phyloP scores from a whole-genome alignment of 1,139 yeast genomes.

The Saccharomycopsis crataegensis region DNA sequence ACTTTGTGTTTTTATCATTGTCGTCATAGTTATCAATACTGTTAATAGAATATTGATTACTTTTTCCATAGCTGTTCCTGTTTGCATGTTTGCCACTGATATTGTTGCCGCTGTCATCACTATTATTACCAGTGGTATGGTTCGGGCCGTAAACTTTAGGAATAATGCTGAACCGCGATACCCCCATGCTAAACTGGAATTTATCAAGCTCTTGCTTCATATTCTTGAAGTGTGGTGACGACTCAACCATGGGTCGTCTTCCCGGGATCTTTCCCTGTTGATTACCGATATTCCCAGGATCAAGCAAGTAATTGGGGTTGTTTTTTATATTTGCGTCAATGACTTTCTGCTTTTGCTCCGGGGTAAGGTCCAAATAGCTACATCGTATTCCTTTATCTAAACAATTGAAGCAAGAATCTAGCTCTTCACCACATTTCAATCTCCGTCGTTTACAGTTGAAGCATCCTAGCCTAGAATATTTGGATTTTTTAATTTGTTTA shows the following conservation, averaged over 20 bases:
- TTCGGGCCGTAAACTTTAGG: neutral
- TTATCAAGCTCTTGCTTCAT: neutral
- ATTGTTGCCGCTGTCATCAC: too few species aligned
- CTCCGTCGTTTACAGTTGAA: slow-evolving; percentile 17
- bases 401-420: slow-evolving; percentile 18
- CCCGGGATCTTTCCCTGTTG: too few species aligned
- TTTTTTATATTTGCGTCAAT: slow-evolving; percentile 4
- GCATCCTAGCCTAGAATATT: slow-evolving; percentile 19
- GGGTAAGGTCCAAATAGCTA: slow-evolving; percentile 13
- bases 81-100: too few species aligned
- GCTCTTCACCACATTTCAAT: slow-evolving; percentile 19
- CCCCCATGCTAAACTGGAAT: neutral
- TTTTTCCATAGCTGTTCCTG: too few species aligned
- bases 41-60: too few species aligned
- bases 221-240: neutral
- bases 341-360: slow-evolving; percentile 11
- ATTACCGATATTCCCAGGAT: too few species aligned
- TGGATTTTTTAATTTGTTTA: slow-evolving; percentile 14
- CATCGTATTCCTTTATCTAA: slow-evolving; percentile 14
- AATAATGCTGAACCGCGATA: neutral
- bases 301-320: neutral
- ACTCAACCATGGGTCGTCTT: neutral
- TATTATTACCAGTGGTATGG: too few species aligned
- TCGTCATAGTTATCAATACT: too few species aligned
- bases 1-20: too few species aligned